phyloP scores from a whole-genome alignment of 1,284 basidiomycete genomes.

The Ustilago xerochloae region DNA sequence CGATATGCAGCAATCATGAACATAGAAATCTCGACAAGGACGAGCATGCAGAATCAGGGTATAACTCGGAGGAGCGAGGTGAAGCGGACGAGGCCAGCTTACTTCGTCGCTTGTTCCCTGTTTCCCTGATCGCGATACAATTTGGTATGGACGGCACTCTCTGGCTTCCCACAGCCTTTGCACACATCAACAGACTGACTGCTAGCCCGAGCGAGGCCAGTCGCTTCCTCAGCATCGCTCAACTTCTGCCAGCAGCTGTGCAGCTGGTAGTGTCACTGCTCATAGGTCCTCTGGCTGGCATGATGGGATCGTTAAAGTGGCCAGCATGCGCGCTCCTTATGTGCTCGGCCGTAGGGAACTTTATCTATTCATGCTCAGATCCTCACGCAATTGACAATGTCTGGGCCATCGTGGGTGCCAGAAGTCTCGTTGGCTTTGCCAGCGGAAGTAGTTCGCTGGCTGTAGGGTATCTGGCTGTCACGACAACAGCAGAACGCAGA shows the following conservation, averaged over 20 bases:
- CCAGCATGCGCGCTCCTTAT: slow-evolving; percentile 1
- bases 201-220: not conserved
- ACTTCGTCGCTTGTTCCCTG: slow-evolving; percentile 1
- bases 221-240: slow-evolving; percentile 15
- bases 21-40: no score
- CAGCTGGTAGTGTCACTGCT: slow-evolving; percentile 17
- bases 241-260: slow-evolving; percentile 15
- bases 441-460: slow-evolving; percentile 15
- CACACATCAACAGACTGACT: slow-evolving; percentile 7
- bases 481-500: slow-evolving; percentile 3
- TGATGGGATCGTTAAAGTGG: slow-evolving; percentile 12
- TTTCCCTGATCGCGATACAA: slow-evolving; percentile 14
- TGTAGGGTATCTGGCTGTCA: slow-evolving; percentile 10
- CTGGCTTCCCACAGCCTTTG: slow-evolving; percentile 21
- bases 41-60: no score
- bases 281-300: slow-evolving; percentile 8
- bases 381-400: slow-evolving; percentile 9
- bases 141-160: slow-evolving; percentile 25
- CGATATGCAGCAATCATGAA: no score
- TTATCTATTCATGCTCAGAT: slow-evolving; percentile 10
- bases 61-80: not conserved
- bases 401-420: slow-evolving; percentile 16
- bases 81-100: not conserved
- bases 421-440: slow-evolving; percentile 10
- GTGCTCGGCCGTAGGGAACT: slow-evolving; percentile 14